phyloP scores from a whole-genome alignment of 2,329 filamentous ascomycete species.

The Mycosphaerella arachidis region DNA sequence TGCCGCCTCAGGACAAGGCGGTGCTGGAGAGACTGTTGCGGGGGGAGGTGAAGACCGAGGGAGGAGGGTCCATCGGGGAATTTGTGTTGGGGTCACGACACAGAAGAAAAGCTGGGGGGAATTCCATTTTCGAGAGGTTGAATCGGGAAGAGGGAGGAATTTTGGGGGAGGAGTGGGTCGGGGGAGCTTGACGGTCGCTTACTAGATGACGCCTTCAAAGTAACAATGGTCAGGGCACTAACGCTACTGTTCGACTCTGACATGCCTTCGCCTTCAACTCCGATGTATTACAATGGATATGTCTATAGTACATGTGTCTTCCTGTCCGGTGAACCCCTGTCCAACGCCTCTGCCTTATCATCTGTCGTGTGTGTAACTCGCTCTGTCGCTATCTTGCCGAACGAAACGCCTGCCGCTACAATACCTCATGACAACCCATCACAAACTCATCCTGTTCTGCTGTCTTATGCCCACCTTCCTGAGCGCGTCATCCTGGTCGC shows the following conservation, averaged over 20 bases:
- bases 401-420: neutral
- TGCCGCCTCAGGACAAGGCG: conserved; percentile 40
- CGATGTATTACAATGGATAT: neutral
- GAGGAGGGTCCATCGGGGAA: conserved; percentile 20
- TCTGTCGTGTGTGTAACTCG: neutral
- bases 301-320: neutral
- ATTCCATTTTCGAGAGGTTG: conserved; percentile 37
- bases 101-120: conserved; percentile 35
- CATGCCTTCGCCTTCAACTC: neutral
- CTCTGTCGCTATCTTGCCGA: neutral
- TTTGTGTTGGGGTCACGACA: conserved; percentile 28
- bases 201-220: conserved; percentile 5
- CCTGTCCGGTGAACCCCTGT: neutral
- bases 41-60: conserved; percentile 22
- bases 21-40: conserved; percentile 34
- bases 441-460: conserved; percentile 1
- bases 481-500: neutral
- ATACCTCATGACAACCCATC: neutral
- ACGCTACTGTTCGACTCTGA: too few relatives aligned
- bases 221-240: too few relatives aligned
- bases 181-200: conserved; percentile 35
- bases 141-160: conserved; percentile 22
- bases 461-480: neutral
- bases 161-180: conserved; percentile 28
- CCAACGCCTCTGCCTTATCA: neutral